These are phyloP conservation scores for Alternaria sp. DNA, from an alignment of 2,329 filamentous ascomycete genomes.

Conservation along the genomic window DNA sequence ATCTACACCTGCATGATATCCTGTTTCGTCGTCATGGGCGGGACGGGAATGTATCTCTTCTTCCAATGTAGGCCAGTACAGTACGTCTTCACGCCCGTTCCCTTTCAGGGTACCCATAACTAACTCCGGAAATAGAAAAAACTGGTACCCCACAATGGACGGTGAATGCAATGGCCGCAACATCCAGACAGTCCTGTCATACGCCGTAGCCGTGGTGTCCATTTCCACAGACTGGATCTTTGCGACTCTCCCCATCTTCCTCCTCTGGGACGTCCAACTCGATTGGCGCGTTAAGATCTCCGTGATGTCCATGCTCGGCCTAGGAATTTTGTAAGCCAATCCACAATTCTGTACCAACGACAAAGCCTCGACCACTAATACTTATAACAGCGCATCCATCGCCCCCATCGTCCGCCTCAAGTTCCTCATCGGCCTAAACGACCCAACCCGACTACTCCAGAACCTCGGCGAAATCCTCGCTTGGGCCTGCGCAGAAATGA, in stretches of 20 bases:
- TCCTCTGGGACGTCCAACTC: slow-evolving; percentile 9
- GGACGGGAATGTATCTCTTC: slow-evolving; percentile 9
- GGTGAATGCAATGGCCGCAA: slow-evolving; percentile 4
- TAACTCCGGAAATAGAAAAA: not conserved
- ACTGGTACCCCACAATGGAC: not conserved
- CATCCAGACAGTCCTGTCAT: slow-evolving; percentile 7
- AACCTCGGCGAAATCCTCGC: slow-evolving; percentile 10
- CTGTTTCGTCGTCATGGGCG: slow-evolving; percentile 8
- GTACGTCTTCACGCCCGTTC: not conserved
- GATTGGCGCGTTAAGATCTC: slow-evolving; percentile 13
- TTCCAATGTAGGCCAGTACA: slow-evolving; percentile 9
- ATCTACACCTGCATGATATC: slow-evolving; percentile 6
- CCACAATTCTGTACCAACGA: not conserved
- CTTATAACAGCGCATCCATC: slow-evolving; percentile 4
- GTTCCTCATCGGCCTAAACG: slow-evolving; percentile 9
- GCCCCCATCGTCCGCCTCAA: slow-evolving; percentile 12
- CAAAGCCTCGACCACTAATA: too few relatives aligned
- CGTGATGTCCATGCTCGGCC: slow-evolving; percentile 8
- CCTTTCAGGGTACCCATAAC: not conserved
- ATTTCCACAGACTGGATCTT: slow-evolving; percentile 12
- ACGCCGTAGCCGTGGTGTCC: slow-evolving; percentile 8
- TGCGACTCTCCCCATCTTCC: slow-evolving; percentile 8
- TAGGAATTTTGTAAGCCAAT: slow-evolving; percentile 6
- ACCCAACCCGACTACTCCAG: not conserved
- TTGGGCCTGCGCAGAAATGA: slow-evolving; percentile 12